Evolutionary conservation across 2,329 filamentous ascomycete genomes (phyloP), one percentile per base, ranked within the genome.

Genomic region (Paecilomyces sp.): DNA sequence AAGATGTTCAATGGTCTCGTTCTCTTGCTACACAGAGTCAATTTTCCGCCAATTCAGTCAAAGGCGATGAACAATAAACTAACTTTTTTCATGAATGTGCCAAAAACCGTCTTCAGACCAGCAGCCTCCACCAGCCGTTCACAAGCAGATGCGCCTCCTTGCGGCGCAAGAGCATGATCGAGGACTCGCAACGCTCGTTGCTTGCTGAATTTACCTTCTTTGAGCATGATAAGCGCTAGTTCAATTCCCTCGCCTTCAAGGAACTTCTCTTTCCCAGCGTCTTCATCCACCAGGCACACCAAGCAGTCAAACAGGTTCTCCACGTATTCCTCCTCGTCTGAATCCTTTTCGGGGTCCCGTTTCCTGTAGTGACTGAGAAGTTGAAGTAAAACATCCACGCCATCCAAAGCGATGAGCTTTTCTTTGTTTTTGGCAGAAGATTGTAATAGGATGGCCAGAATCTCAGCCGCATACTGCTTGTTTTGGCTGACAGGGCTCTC

Each of bases 391-490:
- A 83, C 74, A 67, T 99, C 93, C 7, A 94, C 82, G 0, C 89
- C 88, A 62, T 96, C 87, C 0, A 88, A 76, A 30, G 78, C 74
- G 41, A 85, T 83, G 4, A 96, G 78, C 54, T 82, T 82, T 24
- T 77, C 77, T 53, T 90, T 80, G 67, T 91, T 92, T 41, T 82
- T 75, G 0, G 83, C 64, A 3, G 90, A 91, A 1, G 86, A 86
- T 73, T 97, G 92, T 18, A 93, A 82, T 8, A 99, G 78, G 58
- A 99, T 94, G 12, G 93, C 92, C 2, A 99, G 80, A 7, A 97
- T 85, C 75, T 99, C 94, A 15, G 93, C 91, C 0, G 92, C 85
- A 72, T 97, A 99, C 72, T 97, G 93, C 72, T 94, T 96, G 72
- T 99, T 99, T 72, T 99, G 94, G 4, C 85, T 82, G 0, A 95